These are phyloP conservation scores for Karstenula rhodostoma DNA, from an alignment of 2,329 filamentous ascomycete genomes.

Conservation along the genomic window DNA sequence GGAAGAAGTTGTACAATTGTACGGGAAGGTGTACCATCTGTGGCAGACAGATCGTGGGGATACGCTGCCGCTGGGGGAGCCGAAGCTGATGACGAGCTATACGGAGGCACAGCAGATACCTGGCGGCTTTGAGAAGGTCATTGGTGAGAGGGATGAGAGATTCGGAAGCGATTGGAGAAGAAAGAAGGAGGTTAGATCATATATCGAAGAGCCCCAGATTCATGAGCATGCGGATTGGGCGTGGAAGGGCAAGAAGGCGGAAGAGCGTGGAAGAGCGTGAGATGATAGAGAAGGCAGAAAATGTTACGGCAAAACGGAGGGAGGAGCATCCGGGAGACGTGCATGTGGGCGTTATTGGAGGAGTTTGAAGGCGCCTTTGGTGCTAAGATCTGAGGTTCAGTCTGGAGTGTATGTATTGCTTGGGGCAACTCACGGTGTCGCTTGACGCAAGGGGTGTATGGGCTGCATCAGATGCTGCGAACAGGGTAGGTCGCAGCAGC, in stretches of 20 bases:
- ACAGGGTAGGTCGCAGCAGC: not conserved
- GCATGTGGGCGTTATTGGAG: conserved; percentile 2
- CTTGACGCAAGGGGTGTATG: not conserved
- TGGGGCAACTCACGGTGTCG: not conserved
- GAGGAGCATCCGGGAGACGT: not conserved
- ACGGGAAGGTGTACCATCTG: conserved; percentile 85
- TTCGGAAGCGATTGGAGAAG: conserved; percentile 61
- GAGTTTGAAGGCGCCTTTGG: not conserved
- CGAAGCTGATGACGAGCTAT: conserved; percentile 71
- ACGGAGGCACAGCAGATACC: conserved; percentile 59
- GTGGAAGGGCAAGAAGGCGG: conserved; percentile 48
- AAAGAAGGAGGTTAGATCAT: conserved; percentile 63
- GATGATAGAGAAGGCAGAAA: conserved; percentile 4
- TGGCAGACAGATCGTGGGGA: conserved; percentile 86
- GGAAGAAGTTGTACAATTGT: conserved; percentile 75
- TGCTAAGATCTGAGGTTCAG: not conserved
- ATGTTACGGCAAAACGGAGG: not conserved
- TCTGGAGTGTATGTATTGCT: too few relatives aligned
- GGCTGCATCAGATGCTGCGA: not conserved
- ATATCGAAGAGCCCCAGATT: conserved; percentile 60
- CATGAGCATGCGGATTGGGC: conserved; percentile 58
- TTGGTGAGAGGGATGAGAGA: conserved; percentile 62
- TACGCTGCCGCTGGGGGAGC: conserved; percentile 65
- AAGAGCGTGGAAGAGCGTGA: not conserved
- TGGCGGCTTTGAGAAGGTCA: conserved; percentile 51